Conservation (phyloP, 2,329 filamentous ascomycete genomes). For the Exophiala xenobiotica region DNA sequence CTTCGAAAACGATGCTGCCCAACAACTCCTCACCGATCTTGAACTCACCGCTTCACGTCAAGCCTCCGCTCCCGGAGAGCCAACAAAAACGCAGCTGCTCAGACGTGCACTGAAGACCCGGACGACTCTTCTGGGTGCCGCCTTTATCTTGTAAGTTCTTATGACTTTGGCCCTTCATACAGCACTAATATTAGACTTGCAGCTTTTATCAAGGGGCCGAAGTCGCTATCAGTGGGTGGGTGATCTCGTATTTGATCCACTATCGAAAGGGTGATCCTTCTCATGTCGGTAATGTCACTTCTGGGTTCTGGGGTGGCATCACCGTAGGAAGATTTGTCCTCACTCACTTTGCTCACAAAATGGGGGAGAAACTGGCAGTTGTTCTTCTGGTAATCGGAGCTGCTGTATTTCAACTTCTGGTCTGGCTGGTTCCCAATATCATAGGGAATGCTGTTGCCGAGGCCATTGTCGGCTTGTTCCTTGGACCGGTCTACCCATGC, state of each 20-base stretch:
- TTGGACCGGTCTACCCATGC: constrained; percentile 79
- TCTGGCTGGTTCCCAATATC: constrained; percentile 35
- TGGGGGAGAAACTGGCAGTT: constrained; percentile 72
- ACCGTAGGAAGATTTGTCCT: constrained; percentile 73
- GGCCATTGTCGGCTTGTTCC: constrained; percentile 67
- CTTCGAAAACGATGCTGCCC: constrained; percentile 63
- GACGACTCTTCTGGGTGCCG: constrained; percentile 69
- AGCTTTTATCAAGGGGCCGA: constrained; percentile 77
- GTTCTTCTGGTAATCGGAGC: constrained; percentile 62
- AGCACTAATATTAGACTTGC: neutral
- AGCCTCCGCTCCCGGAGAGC: constrained; percentile 32
- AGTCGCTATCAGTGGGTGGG: constrained; percentile 81
- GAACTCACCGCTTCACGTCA: constrained; percentile 43
- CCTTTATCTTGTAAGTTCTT: constrained; percentile 67
- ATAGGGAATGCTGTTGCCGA: constrained; percentile 58
- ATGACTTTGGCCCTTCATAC: neutral
- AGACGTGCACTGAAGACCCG: constrained; percentile 52
- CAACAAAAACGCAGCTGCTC: constrained; percentile 38
- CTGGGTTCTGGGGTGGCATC: constrained; percentile 65
- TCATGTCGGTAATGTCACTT: constrained; percentile 74
- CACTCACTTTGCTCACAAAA: constrained; percentile 61
- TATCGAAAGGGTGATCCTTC: constrained; percentile 68
- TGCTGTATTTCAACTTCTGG: constrained; percentile 41
- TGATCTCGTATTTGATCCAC: constrained; percentile 78
- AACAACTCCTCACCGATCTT: constrained; percentile 45